Conservation (phyloP, 108 stramenopile genomes). For the Nitzschia sp. region DNA sequence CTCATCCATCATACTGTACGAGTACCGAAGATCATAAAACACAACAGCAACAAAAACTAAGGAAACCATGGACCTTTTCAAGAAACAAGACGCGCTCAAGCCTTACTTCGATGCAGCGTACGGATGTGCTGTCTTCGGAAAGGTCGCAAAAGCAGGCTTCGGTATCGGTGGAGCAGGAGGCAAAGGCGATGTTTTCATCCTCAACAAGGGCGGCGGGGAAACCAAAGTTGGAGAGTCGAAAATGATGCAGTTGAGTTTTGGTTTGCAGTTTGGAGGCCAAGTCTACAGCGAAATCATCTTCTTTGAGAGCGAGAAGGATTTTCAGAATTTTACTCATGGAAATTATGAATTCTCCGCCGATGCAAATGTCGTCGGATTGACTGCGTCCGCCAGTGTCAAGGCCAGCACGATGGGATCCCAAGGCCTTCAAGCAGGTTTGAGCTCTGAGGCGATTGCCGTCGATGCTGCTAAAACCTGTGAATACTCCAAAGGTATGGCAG, state of each 20-base stretch:
- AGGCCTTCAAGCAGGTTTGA: slow-evolving; percentile 11
- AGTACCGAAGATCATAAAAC: too few relatives aligned
- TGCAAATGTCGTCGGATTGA: slow-evolving; percentile 48
- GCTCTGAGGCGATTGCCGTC: slow-evolving; percentile 10
- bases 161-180: slow-evolving; percentile 45
- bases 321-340: slow-evolving; percentile 21
- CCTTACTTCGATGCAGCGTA: slow-evolving; percentile 45
- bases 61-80: slow-evolving; percentile 43
- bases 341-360: slow-evolving; percentile 52
- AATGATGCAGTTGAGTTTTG: slow-evolving; percentile 33
- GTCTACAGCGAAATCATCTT: slow-evolving; percentile 46
- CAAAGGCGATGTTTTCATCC: slow-evolving; percentile 30
- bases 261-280: slow-evolving; percentile 48
- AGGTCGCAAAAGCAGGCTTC: slow-evolving; percentile 40
- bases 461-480: not conserved
- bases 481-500: slow-evolving; percentile 49
- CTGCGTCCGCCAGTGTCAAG: slow-evolving; percentile 30
- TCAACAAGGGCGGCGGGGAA: slow-evolving; percentile 10
- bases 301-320: slow-evolving; percentile 45
- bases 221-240: slow-evolving; percentile 27
- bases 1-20: not conserved
- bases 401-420: slow-evolving; percentile 44
- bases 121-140: slow-evolving; percentile 44
- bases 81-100: slow-evolving; percentile 35
- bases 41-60: not conserved